Evolutionary conservation across 2,329 filamentous ascomycete species (phyloP).

Genomic region (Fusarium mangiferae): DNA sequence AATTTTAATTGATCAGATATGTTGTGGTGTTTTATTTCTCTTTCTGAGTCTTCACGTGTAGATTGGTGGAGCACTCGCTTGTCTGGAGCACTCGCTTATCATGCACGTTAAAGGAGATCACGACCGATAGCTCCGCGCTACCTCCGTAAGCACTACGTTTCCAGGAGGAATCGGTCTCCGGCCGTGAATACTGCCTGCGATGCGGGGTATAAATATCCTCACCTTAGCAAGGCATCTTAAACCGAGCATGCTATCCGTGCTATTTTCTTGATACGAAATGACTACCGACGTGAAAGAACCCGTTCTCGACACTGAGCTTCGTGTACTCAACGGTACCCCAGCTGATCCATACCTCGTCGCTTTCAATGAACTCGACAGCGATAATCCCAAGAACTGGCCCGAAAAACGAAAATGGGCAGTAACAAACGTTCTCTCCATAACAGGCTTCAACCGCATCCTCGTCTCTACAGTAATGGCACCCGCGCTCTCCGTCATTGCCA

Average conservation of each 20-base stretch:
- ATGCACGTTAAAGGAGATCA: too few relatives aligned
- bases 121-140: conserved; percentile 28
- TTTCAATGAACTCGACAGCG: conserved; percentile 46
- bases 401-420: conserved; percentile 58
- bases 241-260: too few relatives aligned
- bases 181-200: background rate
- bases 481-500: conserved; percentile 59
- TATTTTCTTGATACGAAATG: background rate
- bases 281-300: background rate
- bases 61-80: too few relatives aligned
- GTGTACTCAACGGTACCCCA: background rate
- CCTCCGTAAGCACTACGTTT: background rate
- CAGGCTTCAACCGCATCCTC: conserved; percentile 62
- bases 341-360: conserved; percentile 41
- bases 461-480: conserved; percentile 64
- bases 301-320: background rate
- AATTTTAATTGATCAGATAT: too few relatives aligned
- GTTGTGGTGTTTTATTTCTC: too few relatives aligned
- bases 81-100: too few relatives aligned
- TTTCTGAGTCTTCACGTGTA: too few relatives aligned
- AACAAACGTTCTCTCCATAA: conserved; percentile 59
- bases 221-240: accelerated
- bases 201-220: background rate
- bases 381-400: conserved; percentile 55
- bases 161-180: background rate